Evolutionary conservation across 495 filamentous ascomycete genomes (phyloP).

Genomic region (Haplographium delicatum): DNA sequence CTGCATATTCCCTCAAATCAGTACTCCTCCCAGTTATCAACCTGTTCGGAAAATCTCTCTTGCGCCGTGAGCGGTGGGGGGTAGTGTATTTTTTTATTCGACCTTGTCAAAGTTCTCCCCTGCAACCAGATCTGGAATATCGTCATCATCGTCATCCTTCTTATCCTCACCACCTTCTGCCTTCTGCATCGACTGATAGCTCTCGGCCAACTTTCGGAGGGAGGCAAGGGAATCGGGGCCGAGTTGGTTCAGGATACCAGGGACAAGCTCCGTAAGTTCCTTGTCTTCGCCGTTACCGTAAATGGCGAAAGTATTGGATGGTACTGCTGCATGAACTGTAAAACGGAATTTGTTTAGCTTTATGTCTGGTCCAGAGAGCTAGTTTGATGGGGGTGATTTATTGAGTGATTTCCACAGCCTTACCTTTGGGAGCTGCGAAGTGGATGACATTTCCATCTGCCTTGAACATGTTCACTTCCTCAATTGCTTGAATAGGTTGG

Average conservation of each 20-base stretch:
- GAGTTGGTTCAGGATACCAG: conserved; percentile 98
- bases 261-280: conserved; percentile 98
- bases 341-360: neutral
- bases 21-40: conserved; percentile 5
- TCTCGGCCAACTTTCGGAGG: conserved; percentile 96
- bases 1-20: conserved; percentile 5
- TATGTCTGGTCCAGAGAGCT: too few relatives aligned
- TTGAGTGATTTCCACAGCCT: too few relatives aligned
- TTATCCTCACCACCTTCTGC: conserved; percentile 60
- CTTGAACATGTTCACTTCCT: conserved; percentile 99
- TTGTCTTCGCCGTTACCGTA: conserved; percentile 99
- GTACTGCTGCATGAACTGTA: conserved; percentile 90
- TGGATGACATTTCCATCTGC: conserved; percentile 99
- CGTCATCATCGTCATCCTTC: conserved; percentile 63
- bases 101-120: conserved; percentile 95
- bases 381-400: too few relatives aligned
- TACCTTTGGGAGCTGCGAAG: conserved; percentile 95
- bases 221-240: conserved; percentile 97
- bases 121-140: conserved; percentile 92
- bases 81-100: conserved; percentile 58
- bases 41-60: neutral
- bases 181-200: conserved; percentile 99
- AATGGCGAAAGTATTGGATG: conserved; percentile 98
- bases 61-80: neutral
- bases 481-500: conserved; percentile 96